A percentile compares a stretch with the other conserved stretches of the same genome.
phyloP scores from a whole-genome alignment of 371 early-diverging fungal genomes.

The Nematocida minor region DNA sequence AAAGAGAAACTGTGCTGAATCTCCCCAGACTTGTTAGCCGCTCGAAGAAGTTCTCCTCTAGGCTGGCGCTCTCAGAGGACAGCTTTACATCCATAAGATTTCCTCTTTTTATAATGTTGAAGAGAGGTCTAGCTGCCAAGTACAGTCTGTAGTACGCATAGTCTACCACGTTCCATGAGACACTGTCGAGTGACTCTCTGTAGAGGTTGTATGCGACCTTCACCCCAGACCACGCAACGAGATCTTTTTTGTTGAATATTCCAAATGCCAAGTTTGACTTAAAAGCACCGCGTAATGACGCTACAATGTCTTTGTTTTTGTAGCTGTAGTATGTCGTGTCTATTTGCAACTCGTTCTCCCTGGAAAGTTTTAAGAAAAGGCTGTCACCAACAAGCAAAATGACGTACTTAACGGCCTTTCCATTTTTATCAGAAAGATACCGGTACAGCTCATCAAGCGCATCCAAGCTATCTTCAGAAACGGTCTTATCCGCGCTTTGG shows the following conservation, averaged over 20 bases:
- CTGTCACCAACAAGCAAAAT: background rate
- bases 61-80: background rate
- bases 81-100: background rate
- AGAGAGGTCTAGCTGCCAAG: background rate
- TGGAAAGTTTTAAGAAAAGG: background rate
- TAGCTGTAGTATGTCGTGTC: background rate
- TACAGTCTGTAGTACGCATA: conserved; percentile 5
- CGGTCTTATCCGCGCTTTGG: background rate
- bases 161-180: background rate
- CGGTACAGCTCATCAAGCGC: background rate
- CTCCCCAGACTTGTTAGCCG: conserved; percentile 19
- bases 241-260: background rate
- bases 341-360: background rate
- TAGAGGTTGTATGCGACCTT: background rate
- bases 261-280: conserved; percentile 12
- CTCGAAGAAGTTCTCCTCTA: conserved; percentile 13
- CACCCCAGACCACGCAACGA: background rate
- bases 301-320: background rate
- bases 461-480: background rate
- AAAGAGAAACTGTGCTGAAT: background rate
- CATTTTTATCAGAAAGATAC: background rate
- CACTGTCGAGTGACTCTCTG: background rate
- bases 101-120: conserved; percentile 1
- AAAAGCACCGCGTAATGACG: background rate
- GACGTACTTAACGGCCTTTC: background rate